phyloP scores from a whole-genome alignment of 139 green algal genomes.

The Chlamydomonas eustigma region DNA sequence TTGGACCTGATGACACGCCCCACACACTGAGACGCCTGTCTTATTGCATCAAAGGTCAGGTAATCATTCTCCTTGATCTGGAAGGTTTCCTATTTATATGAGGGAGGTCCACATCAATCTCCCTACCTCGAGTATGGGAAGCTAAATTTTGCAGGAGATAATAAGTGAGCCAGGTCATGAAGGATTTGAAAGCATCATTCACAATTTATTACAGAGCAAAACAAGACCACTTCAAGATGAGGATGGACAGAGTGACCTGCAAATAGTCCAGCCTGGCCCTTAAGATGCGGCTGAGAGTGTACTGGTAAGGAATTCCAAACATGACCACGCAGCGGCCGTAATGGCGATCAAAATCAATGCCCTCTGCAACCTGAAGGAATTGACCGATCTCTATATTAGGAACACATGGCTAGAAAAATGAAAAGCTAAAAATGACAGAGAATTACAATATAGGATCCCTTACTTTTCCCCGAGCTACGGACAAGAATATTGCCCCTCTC shows the following conservation, averaged over 20 bases:
- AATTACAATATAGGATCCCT: not conserved
- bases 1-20: conserved; percentile 98
- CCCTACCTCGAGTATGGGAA: too few relatives aligned
- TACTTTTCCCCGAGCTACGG: conserved; percentile 77
- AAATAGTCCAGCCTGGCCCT: conserved; percentile 92
- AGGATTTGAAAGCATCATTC: too few relatives aligned
- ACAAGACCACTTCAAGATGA: conserved; percentile 10
- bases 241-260: conserved; percentile 74
- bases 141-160: too few relatives aligned
- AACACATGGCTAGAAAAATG: too few relatives aligned
- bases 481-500: conserved; percentile 93
- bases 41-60: conserved; percentile 95
- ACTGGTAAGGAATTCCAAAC: conserved; percentile 97
- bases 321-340: conserved; percentile 87
- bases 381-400: too few relatives aligned
- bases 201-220: not conserved
- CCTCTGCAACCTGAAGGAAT: conserved; percentile 88
- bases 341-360: conserved; percentile 97
- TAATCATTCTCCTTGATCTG: conserved; percentile 92
- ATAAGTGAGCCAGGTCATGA: too few relatives aligned
- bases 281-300: conserved; percentile 85
- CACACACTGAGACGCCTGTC: conserved; percentile 96
- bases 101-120: too few relatives aligned
- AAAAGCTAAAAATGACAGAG: too few relatives aligned
- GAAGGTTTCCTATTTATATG: conserved; percentile 64